Evolutionary conservation across 1,139 yeast species (phyloP).

Genomic region (Magnusiomyces magnusii): DNA sequence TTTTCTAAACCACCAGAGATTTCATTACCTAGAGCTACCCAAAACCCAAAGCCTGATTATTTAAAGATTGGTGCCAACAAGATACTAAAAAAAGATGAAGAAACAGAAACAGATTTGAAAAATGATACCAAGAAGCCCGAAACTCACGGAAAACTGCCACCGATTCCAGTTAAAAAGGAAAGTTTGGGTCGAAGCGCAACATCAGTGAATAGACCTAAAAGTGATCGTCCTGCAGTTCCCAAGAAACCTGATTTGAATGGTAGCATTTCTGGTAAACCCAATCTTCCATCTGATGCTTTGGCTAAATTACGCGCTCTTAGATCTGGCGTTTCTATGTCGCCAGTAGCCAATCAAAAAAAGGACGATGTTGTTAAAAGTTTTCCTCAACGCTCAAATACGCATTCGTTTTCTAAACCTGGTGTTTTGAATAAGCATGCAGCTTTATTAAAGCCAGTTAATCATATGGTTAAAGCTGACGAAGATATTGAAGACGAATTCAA

Average conservation of each 20-base stretch:
- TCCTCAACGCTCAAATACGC: conserved; percentile 21
- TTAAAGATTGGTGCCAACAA: neutral
- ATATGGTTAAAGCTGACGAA: neutral
- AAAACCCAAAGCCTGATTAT: neutral
- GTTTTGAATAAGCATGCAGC: neutral
- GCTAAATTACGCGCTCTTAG: conserved; percentile 24
- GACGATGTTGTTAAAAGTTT: conserved; percentile 20
- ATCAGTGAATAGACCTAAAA: neutral
- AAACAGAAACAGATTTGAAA: neutral
- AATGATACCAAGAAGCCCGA: neutral
- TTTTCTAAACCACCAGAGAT: conserved; percentile 9
- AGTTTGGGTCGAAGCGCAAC: neutral
- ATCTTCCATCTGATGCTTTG: conserved; percentile 19
- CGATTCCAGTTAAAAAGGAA: conserved; percentile 1
- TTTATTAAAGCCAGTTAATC: neutral
- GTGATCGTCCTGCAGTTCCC: conserved; percentile 12
- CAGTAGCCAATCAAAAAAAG: conserved; percentile 15
- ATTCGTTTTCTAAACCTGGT: conserved; percentile 5
- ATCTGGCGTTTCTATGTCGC: conserved; percentile 15
- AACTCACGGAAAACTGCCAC: neutral
- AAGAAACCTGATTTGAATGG: conserved; percentile 4
- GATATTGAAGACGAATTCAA: conserved; percentile 1
- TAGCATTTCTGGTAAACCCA: neutral
- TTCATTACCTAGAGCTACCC: neutral
- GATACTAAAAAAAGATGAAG: neutral